Conservation (phyloP, 805 yeast genomes). For the Teunomyces tritomae region DNA sequence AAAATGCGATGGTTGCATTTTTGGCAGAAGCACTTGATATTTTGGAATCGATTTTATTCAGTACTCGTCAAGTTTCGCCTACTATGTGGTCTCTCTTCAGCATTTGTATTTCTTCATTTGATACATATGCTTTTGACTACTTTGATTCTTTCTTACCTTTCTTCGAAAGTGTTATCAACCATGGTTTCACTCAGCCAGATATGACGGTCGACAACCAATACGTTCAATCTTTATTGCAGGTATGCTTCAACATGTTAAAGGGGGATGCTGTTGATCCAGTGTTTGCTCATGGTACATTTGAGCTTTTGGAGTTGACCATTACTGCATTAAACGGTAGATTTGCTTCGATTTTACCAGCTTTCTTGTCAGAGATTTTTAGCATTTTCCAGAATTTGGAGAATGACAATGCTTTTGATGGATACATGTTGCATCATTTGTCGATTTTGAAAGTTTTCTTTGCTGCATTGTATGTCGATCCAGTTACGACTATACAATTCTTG, state of each 20-base stretch:
- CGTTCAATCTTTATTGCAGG: conserved; percentile 36
- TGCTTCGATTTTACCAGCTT: conserved; percentile 28
- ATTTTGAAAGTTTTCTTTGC: conserved; percentile 44
- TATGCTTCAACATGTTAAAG: conserved; percentile 35
- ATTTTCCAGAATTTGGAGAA: conserved; percentile 34
- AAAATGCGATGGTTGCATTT: conserved; percentile 39
- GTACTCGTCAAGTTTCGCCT: conserved; percentile 51
- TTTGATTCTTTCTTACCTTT: conserved; percentile 56
- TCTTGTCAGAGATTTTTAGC: conserved; percentile 32
- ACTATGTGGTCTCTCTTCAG: conserved; percentile 52
- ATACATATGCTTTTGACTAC: conserved; percentile 58
- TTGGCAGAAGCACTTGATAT: conserved; percentile 40
- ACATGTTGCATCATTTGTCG: conserved; percentile 42
- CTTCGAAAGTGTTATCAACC: conserved; percentile 51
- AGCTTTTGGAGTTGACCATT: conserved; percentile 23
- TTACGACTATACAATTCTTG: conserved; percentile 33
- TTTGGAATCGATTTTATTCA: conserved; percentile 53
- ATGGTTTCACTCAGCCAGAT: conserved; percentile 44
- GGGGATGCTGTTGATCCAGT: conserved; percentile 37
- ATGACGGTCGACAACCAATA: conserved; percentile 36
- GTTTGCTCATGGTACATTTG: conserved; percentile 40
- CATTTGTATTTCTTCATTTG: conserved; percentile 51
- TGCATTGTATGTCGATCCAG: conserved; percentile 38
- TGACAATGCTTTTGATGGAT: conserved; percentile 42
- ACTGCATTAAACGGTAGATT: conserved; percentile 23